Evolutionary conservation across 306 rosid species (phyloP), one percentile per base, ranked within the genome.

Genomic region (Glycine soja): DNA sequence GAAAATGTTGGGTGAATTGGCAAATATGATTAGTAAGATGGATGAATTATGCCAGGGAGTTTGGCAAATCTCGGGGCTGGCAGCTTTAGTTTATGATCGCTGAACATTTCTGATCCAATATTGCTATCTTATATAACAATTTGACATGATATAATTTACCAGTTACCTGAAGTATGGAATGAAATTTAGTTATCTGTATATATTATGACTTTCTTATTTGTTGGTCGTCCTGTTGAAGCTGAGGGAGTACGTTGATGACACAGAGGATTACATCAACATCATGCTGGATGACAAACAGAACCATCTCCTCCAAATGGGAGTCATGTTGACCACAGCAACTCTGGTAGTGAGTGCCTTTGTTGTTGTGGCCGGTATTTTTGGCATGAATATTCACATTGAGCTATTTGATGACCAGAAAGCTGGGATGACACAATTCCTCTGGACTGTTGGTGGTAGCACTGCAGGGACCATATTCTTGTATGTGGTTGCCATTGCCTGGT

Each of bases 241-340:
- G 86, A 87, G 97, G 87, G 99, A 96, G 90, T 96, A 96, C 5
- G 99, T 96, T 0, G 99, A 96, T 62, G 98, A 93, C 91, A 96
- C 99, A 0, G 99, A 96, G 87, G 99, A 96, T 80, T 96, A 93
- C 82, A 96, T 96, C 89, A 93, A 96, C 90, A 96, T 96, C 47
- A 96, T 96, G 99, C 87, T 96, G 89, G 99, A 96, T 86, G 98
- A 96, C 92, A 96, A 96, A 76, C 99, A 96, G 91, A 96, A 96
- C 80, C 97, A 93, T 85, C 94, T 93, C 52, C 91, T 96, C 66
- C 99, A 93, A 86, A 96, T 96, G 99, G 98, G 99, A 84, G 99
- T 96, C 69, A 92, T 93, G 97, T 83, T 96, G 86, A 92, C 99
- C 48, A 93, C 99, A 5, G 97, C 99, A 65, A 96, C 99, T 45